A percentile compares a stretch with the other conserved stretches of the same genome.
These are phyloP conservation scores for Aspergillus novofumigatus DNA, from an alignment of 2,329 filamentous ascomycete species.

Conservation along the genomic window DNA sequence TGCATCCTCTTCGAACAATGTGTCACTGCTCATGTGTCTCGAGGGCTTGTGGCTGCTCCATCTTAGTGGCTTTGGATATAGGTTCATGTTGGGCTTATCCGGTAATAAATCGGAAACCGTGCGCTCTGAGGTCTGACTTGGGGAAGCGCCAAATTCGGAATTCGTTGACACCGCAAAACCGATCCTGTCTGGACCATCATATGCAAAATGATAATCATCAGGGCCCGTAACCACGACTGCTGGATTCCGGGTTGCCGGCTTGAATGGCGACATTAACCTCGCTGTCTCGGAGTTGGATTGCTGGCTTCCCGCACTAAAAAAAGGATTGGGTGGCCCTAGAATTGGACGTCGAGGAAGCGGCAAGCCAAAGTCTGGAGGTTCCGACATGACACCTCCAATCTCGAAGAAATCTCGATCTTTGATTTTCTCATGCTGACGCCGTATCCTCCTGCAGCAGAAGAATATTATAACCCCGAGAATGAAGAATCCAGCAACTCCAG, in stretches of 20 bases:
- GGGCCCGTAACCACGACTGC: conserved; percentile 18
- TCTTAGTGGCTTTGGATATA: conserved; percentile 36
- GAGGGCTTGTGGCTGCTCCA: conserved; percentile 20
- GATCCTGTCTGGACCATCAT: conserved; percentile 20
- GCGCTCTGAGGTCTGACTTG: conserved; percentile 32
- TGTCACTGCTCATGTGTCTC: conserved; percentile 29
- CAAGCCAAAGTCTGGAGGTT: conserved; percentile 30
- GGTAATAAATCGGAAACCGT: conserved; percentile 38
- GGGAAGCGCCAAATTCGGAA: conserved; percentile 26
- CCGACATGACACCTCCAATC: conserved; percentile 37
- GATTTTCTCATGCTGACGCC: conserved; percentile 18
- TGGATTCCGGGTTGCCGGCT: conserved; percentile 14
- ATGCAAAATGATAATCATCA: conserved; percentile 3
- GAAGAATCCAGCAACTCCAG: conserved; percentile 33
- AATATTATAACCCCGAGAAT: conserved; percentile 31
- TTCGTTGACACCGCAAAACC: conserved; percentile 28
- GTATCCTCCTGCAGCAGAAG: conserved; percentile 27
- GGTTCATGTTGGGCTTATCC: conserved; percentile 29
- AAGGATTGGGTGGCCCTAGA: conserved; percentile 10
- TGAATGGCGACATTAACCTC: conserved; percentile 16
- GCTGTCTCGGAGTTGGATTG: conserved; percentile 14
- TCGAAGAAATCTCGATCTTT: conserved; percentile 31
- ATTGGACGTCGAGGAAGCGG: conserved; percentile 22
- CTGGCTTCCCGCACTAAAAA: conserved; percentile 2
- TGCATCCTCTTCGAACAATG: conserved; percentile 38